Base-by-base conservation (phyloP, 306 rosid species). In the Hippophae rhamnoides region DNA sequence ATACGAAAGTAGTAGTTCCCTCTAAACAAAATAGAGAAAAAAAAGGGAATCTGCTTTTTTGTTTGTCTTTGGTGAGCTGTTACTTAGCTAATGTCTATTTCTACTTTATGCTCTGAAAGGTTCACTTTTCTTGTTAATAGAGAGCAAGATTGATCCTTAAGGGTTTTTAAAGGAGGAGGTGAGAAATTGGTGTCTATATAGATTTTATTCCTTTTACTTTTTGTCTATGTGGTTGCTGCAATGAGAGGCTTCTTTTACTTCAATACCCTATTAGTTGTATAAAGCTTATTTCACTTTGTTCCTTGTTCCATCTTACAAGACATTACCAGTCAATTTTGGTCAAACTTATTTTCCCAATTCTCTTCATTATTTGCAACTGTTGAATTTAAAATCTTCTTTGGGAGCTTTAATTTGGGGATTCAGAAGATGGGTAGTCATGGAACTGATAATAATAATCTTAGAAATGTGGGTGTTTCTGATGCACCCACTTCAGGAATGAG, bases 61-160 rank as follows among this genome's bases (percentile, higher is more conserved):
- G 78, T 62, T 31, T 47, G 57, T 60, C 81, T 70, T 81, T 73
- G 79, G 81, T 82, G 94, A 88, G 88, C 86, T 78, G 99, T 87
- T 72, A 6, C 69, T 56, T 71, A 64, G 80, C 83, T 62, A 83
- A 83, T 85, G 81, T 75, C 84, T 76, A 81, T 66, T 71, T 78
- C 72, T 66, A 65, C 99, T 93, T 93, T 93, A 86, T 86, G 85
- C 95, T 93, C 95, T 80, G 81, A 93, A 93, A 93, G 95, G 81
- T 81, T 80, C 83, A 69, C 97, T 86, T 88, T 18, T 93, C 87
- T 74, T 89, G 85, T 82, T 84, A 72, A 65, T 66, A 52, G 65
- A 70, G 65, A 49, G 80, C 47, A 75, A 72, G 74, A 73, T 81
- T 62, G 79, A 80, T 73, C 77, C 76, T 79, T 31, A 31, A 72